Base-by-base conservation (phyloP, 768 basidiomycete species). In the Cystobasidium onofrii region DNA sequence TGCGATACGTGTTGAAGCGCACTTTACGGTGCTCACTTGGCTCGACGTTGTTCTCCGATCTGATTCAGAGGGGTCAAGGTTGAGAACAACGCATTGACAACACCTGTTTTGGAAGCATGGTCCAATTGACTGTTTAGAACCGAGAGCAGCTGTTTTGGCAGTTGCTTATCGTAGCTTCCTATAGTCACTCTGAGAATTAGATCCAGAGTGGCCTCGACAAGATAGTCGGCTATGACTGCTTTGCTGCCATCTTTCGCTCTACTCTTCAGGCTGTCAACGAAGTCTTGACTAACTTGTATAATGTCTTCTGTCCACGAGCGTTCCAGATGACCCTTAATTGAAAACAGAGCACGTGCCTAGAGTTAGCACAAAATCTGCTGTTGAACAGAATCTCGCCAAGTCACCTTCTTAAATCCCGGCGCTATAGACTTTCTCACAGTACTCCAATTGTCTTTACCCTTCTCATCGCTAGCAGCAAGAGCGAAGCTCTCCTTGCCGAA, bases 401-500 rank as follows among this genome's bases (percentile, higher is more conserved):
- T 34, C 57, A 60, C 57, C 55, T 71, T 71, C 69, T 71, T 71
- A 44, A 71, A 71, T 9, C 69, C 69, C 6, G 69, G 69, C 2
- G 69, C 69, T 27, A 71, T 71, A 29, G 69, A 46, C 55, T 71
- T 71, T 29, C 69, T 33, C 1, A 71, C 55, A 3, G 69, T 71
- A 17, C 44, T 71, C 69, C 69, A 71, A 60, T 71, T 46, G 7
- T 60, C 33, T 36, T 71, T 52, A 1, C 69, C 69, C 55, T 60
- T 55, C 29, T 71, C 69, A 60, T 71, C 69, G 20, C 69, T 60
- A n/a, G 54, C 55, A 36, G 69, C 69, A 20, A 71, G 41, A 23
- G 69, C 69, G n/a, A 71, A 55, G 29, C 69, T 71, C 31, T 71
- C 69, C 55, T 71, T 36, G 18, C 69, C 69, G 39, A 71, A 71